Evolutionary conservation across 495 filamentous ascomycete species (phyloP), one percentile per base, ranked within the genome.

Genomic region (Podospora appendiculata): DNA sequence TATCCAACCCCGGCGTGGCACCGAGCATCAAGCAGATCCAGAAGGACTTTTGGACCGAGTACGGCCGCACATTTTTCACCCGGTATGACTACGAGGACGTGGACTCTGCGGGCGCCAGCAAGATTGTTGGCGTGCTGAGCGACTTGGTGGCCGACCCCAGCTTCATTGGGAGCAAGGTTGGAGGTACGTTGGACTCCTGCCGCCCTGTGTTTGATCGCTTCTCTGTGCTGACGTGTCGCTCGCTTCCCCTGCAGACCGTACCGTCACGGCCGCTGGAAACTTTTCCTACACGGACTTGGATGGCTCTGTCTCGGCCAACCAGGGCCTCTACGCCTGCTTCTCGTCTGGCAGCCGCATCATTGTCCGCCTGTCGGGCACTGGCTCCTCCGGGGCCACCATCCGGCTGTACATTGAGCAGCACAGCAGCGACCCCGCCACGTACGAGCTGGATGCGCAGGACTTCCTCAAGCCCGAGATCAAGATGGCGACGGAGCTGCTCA

Each of bases 11-110:
- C 42, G 76, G 68, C 6, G 80, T 82, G 36, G 79, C 81, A 6
- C 93, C 94, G 39, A 94, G 87, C 74, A 98, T 98, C 65, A 85
- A 84, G 55, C 86, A 86, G 61, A 96, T 98, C 70, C 93, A 97
- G 77, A 81, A 87, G 54, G 92, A 96, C 58, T 97, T 98, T 83
- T 98, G 93, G 93, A 79, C 84, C 56, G 90, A 81, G 51, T 98
- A 98, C 65, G 93, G 93, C 58, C 88, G 93, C 41, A 96, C 92
- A 16, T 98, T 96, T 80, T 98, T 98, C 80, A 98, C 93, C 32
- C 89, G 93, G 44, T 97, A 96, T 70, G 93, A 98, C 72, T 98
- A 93, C 73, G 93, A 98, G 73, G 83, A 92, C 53, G 90, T 95
- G 54, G 88, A 94, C 69, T 85, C 82, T 52, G 88, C 89, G 3